A percentile compares a stretch with the other conserved stretches of the same genome.
Conservation (phyloP, 2,329 filamentous ascomycete genomes). For the Cryphonectria radicalis region DNA sequence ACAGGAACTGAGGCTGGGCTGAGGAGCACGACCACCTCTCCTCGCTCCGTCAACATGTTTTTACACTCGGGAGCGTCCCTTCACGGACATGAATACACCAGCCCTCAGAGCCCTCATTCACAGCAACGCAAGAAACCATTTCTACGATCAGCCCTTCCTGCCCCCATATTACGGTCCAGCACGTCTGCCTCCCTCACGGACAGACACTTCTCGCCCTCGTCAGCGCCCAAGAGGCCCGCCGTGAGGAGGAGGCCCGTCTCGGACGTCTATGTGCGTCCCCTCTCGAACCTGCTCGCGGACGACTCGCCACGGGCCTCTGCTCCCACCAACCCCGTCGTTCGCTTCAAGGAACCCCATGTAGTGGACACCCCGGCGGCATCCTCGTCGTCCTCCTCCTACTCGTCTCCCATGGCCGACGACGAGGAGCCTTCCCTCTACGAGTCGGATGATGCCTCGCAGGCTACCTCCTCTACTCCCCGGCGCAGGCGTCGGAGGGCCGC, state of each 20-base stretch:
- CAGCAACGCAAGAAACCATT: conserved; percentile 44
- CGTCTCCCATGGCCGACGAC: conserved; percentile 52
- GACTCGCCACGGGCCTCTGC: conserved; percentile 18
- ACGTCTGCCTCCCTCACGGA: conserved; percentile 24
- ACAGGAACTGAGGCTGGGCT: neutral
- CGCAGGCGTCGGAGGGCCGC: conserved; percentile 48
- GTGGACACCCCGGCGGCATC: conserved; percentile 27
- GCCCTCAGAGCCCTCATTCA: conserved; percentile 38
- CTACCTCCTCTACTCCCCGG: conserved; percentile 18
- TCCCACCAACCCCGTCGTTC: conserved; percentile 43
- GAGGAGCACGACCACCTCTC: neutral
- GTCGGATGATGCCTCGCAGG: conserved; percentile 41
- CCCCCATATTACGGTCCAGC: conserved; percentile 39
- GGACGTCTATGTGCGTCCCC: conserved; percentile 36
- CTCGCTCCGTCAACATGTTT: conserved; percentile 52
- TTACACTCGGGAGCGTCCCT: conserved; percentile 63
- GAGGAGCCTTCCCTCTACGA: conserved; percentile 48
- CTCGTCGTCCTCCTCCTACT: neutral
- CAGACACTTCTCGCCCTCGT: conserved; percentile 10
- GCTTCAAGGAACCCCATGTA: conserved; percentile 48
- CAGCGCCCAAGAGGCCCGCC: conserved; percentile 16
- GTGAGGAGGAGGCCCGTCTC: conserved; percentile 22
- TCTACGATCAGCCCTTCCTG: conserved; percentile 48
- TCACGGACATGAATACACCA: conserved; percentile 64
- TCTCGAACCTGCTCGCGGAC: conserved; percentile 44